phyloP scores from a whole-genome alignment of 1,284 basidiomycete genomes.

The Cutaneotrichosporon daszewskae region DNA sequence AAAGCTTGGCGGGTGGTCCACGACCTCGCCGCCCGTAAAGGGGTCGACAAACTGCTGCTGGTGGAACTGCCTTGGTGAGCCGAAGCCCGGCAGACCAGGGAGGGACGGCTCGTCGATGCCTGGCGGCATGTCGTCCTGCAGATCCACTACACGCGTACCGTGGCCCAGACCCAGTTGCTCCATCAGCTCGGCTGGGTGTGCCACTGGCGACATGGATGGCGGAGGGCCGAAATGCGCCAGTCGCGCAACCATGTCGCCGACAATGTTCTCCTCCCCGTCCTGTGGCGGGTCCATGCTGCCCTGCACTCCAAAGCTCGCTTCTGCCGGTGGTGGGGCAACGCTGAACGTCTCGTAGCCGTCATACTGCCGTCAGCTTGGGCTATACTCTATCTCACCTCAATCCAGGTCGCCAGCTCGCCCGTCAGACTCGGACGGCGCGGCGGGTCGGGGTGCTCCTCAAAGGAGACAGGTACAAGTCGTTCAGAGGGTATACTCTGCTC shows the following conservation, averaged over 20 bases:
- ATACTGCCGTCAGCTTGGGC: constrained; percentile 30
- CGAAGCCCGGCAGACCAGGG: constrained; percentile 40
- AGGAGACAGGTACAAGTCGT: constrained; percentile 24
- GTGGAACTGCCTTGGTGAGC: not conserved
- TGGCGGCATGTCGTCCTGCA: constrained; percentile 47
- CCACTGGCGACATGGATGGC: too few relatives aligned
- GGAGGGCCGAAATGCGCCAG: constrained; percentile 24
- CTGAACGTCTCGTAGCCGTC: constrained; percentile 50
- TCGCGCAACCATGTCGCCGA: constrained; percentile 35
- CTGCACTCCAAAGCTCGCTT: constrained; percentile 36
- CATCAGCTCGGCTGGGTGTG: constrained; percentile 32
- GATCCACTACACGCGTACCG: constrained; percentile 44
- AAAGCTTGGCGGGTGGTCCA: constrained; percentile 36
- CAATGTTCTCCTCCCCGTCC: constrained; percentile 23
- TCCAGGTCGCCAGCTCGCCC: constrained; percentile 40
- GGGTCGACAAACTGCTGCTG: constrained; percentile 4
- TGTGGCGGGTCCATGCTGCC: constrained; percentile 46
- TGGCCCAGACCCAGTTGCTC: constrained; percentile 45
- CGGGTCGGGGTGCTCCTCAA: constrained; percentile 12
- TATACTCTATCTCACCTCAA: constrained; percentile 30
- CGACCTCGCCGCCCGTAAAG: not conserved
- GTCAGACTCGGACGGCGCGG: constrained; percentile 6
- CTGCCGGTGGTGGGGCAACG: constrained; percentile 39
- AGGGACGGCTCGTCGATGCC: constrained; percentile 48
- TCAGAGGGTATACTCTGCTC: constrained; percentile 15